phyloP scores from a whole-genome alignment of 768 basidiomycete genomes.

The Phaffia australis region DNA sequence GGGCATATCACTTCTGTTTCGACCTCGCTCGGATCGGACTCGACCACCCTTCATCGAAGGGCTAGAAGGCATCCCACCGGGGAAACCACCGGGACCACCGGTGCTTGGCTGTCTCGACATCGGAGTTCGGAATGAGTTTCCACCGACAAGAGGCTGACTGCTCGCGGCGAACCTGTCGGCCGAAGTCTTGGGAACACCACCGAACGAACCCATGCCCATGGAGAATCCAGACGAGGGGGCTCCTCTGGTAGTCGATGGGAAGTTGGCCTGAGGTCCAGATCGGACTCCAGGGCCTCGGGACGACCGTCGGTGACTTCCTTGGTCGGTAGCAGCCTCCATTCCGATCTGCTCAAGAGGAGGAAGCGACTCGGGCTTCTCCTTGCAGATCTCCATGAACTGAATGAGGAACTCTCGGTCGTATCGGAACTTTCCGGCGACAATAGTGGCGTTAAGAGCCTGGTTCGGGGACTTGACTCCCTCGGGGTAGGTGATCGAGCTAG shows the following conservation, averaged over 20 bases:
- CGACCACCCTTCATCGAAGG: slow-evolving; percentile 40
- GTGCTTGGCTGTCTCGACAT: slow-evolving; percentile 51
- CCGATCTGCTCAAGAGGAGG: slow-evolving; percentile 85
- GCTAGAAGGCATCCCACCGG: slow-evolving; percentile 3
- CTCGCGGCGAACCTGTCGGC: slow-evolving; percentile 25
- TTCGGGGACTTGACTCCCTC: slow-evolving; percentile 70
- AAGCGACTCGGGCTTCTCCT: slow-evolving; percentile 83
- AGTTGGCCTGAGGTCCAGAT: neutral
- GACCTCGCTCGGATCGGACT: slow-evolving; percentile 73
- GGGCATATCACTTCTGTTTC: slow-evolving; percentile 50
- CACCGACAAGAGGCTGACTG: slow-evolving; percentile 18
- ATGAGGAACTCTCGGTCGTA: slow-evolving; percentile 96
- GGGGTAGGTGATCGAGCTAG: slow-evolving; percentile 66
- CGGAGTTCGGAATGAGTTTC: slow-evolving; percentile 27
- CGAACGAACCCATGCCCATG: slow-evolving; percentile 36
- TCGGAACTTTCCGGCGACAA: slow-evolving; percentile 82
- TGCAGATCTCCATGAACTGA: slow-evolving; percentile 91
- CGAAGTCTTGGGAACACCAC: slow-evolving; percentile 23
- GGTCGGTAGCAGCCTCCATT: slow-evolving; percentile 59
- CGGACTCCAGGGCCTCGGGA: slow-evolving; percentile 7
- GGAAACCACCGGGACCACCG: slow-evolving; percentile 3
- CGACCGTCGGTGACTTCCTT: slow-evolving; percentile 14
- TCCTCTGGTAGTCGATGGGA: neutral
- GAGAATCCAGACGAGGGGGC: slow-evolving; percentile 5
- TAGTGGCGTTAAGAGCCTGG: slow-evolving; percentile 70